Evolutionary conservation across 148 eudicot species (phyloP).

Genomic region (Vaccinium corymbosum): DNA sequence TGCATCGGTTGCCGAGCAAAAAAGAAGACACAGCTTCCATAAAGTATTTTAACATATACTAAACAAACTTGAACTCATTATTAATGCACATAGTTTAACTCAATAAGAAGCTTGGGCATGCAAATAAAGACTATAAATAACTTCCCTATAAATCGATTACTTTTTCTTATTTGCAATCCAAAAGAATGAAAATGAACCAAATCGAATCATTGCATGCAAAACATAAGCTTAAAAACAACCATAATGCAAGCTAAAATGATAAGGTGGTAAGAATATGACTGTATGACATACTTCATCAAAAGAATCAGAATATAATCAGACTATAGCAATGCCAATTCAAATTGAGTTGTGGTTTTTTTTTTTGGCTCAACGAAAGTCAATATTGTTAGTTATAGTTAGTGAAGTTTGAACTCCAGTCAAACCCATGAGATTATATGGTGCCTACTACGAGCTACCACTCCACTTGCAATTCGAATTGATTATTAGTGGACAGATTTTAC

Average conservation of each 20-base stretch:
- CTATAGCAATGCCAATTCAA: neutral
- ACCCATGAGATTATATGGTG: neutral
- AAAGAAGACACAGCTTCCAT: no score
- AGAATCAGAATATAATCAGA: neutral
- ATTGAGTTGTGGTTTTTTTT: no score
- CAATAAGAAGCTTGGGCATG: neutral
- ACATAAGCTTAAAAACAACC: neutral
- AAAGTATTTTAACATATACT: neutral
- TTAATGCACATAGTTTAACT: neutral
- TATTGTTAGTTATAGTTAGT: neutral
- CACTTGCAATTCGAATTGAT: neutral
- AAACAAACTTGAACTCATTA: neutral
- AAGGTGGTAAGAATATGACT: neutral
- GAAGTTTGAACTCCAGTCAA: neutral
- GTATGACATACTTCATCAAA: neutral
- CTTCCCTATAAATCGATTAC: neutral
- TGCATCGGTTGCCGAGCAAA: neutral
- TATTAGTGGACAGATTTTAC: neutral
- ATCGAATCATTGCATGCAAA: neutral
- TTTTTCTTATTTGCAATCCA: neutral
- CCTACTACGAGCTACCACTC: neutral
- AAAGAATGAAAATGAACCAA: neutral
- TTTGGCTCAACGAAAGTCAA: no score
- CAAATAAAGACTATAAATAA: neutral
- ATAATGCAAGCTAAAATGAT: neutral